These are phyloP conservation scores for Nepenthes mirabilis DNA, from an alignment of 148 eudicot genomes.

Conservation along the genomic window DNA sequence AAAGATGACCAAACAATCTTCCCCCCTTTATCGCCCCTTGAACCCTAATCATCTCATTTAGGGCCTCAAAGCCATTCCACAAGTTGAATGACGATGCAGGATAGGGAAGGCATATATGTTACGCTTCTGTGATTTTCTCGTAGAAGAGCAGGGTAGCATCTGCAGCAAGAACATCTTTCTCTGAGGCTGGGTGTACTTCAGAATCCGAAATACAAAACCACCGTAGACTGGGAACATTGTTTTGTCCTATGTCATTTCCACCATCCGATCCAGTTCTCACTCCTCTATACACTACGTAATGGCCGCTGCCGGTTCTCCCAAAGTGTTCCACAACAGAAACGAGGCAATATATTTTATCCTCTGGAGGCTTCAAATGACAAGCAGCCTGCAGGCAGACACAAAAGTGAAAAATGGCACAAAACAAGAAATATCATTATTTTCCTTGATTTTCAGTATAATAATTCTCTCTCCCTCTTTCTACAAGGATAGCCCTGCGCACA, in stretches of 20 bases:
- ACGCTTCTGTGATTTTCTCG: conserved; percentile 33
- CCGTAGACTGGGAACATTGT: conserved; percentile 10
- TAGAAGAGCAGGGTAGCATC: conserved; percentile 81
- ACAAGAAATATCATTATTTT: too few species aligned
- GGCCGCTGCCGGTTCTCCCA: conserved; percentile 68
- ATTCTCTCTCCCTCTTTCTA: too few species aligned
- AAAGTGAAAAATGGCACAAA: not conserved
- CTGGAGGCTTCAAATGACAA: conserved; percentile 8
- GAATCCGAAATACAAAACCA: conserved; percentile 88
- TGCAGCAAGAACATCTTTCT: conserved; percentile 67
- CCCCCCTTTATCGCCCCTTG: too few species aligned
- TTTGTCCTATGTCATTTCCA: conserved; percentile 11
- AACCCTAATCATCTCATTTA: too few species aligned
- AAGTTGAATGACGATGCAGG: too few species aligned
- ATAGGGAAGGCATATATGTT: not conserved
- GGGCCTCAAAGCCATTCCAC: too few species aligned
- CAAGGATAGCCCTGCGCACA: not conserved
- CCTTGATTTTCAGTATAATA: too few species aligned
- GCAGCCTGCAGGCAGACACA: conserved; percentile 21
- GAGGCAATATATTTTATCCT: conserved; percentile 33
- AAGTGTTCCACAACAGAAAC: conserved; percentile 84
- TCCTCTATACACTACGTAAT: conserved; percentile 81
- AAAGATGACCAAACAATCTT: too few species aligned
- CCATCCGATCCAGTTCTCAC: conserved; percentile 12
- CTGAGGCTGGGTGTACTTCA: conserved; percentile 43